Percentiles rank a stretch among this genome's conserved stretches.
Evolutionary conservation across 192 early-diverging fungal genomes (phyloP).

Genomic region (Spinellus fusiger): DNA sequence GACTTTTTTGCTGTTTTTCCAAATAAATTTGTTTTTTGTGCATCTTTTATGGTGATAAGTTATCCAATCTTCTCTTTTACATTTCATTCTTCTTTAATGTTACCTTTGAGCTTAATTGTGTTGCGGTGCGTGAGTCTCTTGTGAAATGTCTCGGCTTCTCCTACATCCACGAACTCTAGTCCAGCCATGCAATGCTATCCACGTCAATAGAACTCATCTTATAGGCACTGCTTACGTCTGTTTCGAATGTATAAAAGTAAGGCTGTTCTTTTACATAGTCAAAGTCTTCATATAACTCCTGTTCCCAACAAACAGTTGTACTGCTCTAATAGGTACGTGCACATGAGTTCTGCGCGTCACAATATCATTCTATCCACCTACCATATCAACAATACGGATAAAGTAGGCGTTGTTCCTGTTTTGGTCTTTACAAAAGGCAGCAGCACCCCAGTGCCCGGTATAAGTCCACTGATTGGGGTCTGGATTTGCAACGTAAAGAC

Average conservation of each 20-base stretch:
- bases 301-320: conserved; percentile 69
- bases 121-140: conserved; percentile 38
- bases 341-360: neutral
- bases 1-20: conserved; percentile 28
- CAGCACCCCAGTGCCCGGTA: conserved; percentile 60
- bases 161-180: conserved; percentile 65
- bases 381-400: conserved; percentile 60
- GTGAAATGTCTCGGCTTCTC: conserved; percentile 59
- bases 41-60: neutral
- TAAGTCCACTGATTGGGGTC: conserved; percentile 63
- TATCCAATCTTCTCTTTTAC: neutral
- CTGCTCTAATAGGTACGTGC: conserved; percentile 26
- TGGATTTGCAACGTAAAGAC: conserved; percentile 68
- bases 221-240: conserved; percentile 44
- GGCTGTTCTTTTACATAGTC: conserved; percentile 53
- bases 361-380: conserved; percentile 18
- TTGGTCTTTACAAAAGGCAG: conserved; percentile 60
- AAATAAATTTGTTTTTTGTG: neutral
- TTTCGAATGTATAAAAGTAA: conserved; percentile 67
- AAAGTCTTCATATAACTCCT: conserved; percentile 72
- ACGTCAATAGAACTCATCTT: neutral
- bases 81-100: neutral
- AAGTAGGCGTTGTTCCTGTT: conserved; percentile 62
- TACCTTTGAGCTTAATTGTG: conserved; percentile 8
- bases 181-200: conserved; percentile 60